phyloP scores from a whole-genome alignment of 129 eudicot genomes.

The Glebionis coronaria region DNA sequence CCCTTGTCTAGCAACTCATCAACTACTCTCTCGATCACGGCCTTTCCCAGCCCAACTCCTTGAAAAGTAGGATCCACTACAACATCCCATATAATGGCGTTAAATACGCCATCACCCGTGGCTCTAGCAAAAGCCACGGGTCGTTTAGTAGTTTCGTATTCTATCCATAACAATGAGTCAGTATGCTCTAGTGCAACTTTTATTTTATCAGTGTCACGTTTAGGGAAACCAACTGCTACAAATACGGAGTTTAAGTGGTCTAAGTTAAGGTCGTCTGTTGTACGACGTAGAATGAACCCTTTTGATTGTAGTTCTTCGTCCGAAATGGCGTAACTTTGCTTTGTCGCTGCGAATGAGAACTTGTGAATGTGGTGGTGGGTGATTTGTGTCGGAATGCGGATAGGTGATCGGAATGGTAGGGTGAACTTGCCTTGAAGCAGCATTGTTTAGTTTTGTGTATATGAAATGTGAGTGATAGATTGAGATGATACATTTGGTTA shows the following conservation, averaged over 20 bases:
- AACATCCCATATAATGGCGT: slow-evolving; percentile 96
- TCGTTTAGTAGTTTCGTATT: slow-evolving; percentile 68
- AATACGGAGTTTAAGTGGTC: slow-evolving; percentile 85
- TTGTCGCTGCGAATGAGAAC: slow-evolving; percentile 26
- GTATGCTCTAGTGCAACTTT: slow-evolving; percentile 72
- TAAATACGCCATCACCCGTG: slow-evolving; percentile 96
- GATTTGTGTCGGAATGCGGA: slow-evolving; percentile 18
- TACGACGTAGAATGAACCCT: slow-evolving; percentile 70
- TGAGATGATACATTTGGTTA: slow-evolving; percentile 2
- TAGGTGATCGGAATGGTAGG: slow-evolving; percentile 38
- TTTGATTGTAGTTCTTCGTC: slow-evolving; percentile 60
- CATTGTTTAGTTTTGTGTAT: slow-evolving; percentile 34
- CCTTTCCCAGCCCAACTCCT: slow-evolving; percentile 91
- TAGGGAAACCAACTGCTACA: slow-evolving; percentile 89
- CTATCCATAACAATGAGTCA: slow-evolving; percentile 75
- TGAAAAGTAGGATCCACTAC: slow-evolving; percentile 97
- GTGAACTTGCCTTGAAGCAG: slow-evolving; percentile 46
- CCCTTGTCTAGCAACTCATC: slow-evolving; percentile 64
- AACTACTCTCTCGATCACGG: slow-evolving; percentile 80
- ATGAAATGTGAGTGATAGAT: slow-evolving; percentile 16
- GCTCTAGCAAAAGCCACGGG: slow-evolving; percentile 97
- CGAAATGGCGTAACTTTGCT: slow-evolving; percentile 45
- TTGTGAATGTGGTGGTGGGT: slow-evolving; percentile 21
- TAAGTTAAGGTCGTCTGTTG: slow-evolving; percentile 52
- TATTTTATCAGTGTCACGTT: slow-evolving; percentile 79